phyloP scores from a whole-genome alignment of 192 early-diverging fungal species.

The Backusella psychrophila region DNA sequence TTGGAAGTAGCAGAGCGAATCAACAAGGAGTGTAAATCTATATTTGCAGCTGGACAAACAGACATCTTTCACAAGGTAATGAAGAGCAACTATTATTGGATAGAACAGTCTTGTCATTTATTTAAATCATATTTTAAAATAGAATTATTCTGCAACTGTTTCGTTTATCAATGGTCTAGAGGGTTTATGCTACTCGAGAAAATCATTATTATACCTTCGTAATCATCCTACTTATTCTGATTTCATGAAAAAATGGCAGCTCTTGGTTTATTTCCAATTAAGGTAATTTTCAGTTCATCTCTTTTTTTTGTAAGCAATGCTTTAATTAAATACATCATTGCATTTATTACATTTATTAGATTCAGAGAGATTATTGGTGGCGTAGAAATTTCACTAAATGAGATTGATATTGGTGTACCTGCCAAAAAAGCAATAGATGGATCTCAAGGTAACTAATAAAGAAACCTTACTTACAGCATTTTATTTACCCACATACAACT shows the following conservation, averaged over 20 bases:
- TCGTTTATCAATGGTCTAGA: conserved; percentile 54
- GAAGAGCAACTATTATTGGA: neutral
- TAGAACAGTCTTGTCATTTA: neutral
- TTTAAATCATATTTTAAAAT: neutral
- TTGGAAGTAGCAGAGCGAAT: conserved; percentile 46
- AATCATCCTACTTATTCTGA: conserved; percentile 47
- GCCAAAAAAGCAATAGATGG: neutral
- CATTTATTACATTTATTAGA: conserved; percentile 3
- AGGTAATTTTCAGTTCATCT: conserved; percentile 21
- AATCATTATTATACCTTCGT: conserved; percentile 48
- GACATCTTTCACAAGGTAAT: conserved; percentile 68
- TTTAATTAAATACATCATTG: no score
- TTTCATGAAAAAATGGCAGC: conserved; percentile 61
- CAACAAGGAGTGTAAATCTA: conserved; percentile 42
- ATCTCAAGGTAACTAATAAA: neutral
- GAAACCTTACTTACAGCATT: neutral
- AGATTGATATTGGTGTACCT: neutral
- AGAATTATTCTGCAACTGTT: conserved; percentile 59
- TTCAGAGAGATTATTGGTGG: conserved; percentile 46
- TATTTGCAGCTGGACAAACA: conserved; percentile 64
- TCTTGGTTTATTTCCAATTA: conserved; percentile 60
- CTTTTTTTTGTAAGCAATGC: neutral
- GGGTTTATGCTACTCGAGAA: conserved; percentile 36
- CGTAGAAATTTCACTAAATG: conserved; percentile 37
- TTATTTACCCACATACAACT: neutral